Evolutionary conservation across 257 asterid species (phyloP).

Genomic region (Eustoma russellianum): DNA sequence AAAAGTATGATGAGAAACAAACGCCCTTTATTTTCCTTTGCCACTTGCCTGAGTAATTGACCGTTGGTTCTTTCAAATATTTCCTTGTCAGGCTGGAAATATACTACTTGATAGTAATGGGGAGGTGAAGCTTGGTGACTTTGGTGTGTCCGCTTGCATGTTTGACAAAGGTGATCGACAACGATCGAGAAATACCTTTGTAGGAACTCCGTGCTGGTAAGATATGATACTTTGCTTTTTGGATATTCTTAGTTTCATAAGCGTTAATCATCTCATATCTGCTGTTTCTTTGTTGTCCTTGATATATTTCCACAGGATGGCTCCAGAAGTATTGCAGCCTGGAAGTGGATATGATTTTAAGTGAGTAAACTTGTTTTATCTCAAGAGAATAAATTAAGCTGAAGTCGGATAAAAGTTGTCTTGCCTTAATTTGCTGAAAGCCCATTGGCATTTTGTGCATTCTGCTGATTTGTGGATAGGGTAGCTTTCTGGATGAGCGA

Average conservation of each 20-base stretch:
- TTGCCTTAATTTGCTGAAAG: not conserved
- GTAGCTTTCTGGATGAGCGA: too few species aligned
- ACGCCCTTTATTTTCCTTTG: not conserved
- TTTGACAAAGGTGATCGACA: conserved; percentile 97
- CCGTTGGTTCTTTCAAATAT: conserved; percentile 9
- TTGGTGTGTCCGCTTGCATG: conserved; percentile 97
- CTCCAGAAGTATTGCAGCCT: conserved; percentile 99
- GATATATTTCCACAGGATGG: conserved; percentile 65
- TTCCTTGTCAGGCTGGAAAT: conserved; percentile 77
- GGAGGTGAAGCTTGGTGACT: conserved; percentile 93
- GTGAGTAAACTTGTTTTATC: conserved; percentile 31
- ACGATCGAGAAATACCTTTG: conserved; percentile 93
- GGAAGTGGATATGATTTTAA: conserved; percentile 98
- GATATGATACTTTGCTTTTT: conserved; percentile 7
- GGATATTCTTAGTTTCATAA: not conserved
- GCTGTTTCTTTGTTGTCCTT: conserved; percentile 12
- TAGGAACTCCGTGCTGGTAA: conserved; percentile 99
- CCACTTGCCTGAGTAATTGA: conserved; percentile 1
- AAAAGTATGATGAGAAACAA: too few species aligned
- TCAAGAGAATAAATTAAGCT: too few species aligned
- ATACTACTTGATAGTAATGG: conserved; percentile 80
- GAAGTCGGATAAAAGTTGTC: not conserved
- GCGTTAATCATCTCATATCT: conserved; percentile 2
- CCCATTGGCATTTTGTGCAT: not conserved
- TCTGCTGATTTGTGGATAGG: too few species aligned